phyloP scores from a whole-genome alignment of 306 rosid species.

The Trifolium subterraneum region DNA sequence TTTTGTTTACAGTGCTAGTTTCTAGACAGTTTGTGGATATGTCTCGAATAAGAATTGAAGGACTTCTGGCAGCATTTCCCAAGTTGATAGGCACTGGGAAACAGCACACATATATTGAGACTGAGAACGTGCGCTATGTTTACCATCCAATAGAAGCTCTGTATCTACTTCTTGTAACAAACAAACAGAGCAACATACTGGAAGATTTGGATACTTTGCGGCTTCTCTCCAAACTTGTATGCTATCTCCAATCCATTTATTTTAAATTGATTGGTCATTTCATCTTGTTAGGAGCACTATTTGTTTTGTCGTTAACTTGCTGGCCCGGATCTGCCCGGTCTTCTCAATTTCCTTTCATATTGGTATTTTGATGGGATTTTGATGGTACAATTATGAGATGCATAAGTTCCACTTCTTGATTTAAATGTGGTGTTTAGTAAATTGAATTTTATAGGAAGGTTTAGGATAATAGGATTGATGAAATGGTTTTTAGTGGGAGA shows the following conservation, averaged over 20 bases:
- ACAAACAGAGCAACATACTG: constrained; percentile 94
- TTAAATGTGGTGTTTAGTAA: constrained; percentile 10
- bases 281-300: constrained; percentile 10
- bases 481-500: constrained; percentile 14
- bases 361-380: constrained; percentile 30
- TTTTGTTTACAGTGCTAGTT: constrained; percentile 69
- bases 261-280: constrained; percentile 30
- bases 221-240: constrained; percentile 95
- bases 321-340: constrained; percentile 25
- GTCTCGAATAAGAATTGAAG: constrained; percentile 93
- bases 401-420: constrained; percentile 13
- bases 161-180: constrained; percentile 92
- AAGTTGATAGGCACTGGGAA: constrained; percentile 92
- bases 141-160: constrained; percentile 94
- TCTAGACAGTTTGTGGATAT: constrained; percentile 90
- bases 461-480: constrained; percentile 3
- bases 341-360: constrained; percentile 17
- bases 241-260: constrained; percentile 44
- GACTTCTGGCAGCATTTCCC: constrained; percentile 94
- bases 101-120: constrained; percentile 91
- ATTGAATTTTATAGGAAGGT: constrained; percentile 12
- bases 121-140: constrained; percentile 91
- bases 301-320: constrained; percentile 28
- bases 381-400: constrained; percentile 1
- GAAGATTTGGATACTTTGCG: constrained; percentile 95